These are phyloP conservation scores for Hygrocybe punicea DNA, from an alignment of 768 basidiomycete species.

Conservation along the genomic window DNA sequence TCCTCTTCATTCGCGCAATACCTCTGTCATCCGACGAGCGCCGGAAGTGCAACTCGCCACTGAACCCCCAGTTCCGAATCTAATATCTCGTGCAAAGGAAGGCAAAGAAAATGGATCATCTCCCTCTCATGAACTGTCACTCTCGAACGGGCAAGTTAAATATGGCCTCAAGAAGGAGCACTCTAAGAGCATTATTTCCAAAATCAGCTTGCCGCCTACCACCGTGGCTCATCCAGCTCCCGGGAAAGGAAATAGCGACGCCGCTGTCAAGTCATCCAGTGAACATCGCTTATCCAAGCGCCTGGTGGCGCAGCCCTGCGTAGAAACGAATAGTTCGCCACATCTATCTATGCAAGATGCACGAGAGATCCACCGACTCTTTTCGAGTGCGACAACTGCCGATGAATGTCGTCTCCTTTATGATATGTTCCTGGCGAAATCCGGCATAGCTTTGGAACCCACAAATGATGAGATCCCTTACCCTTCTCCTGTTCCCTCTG, in stretches of 20 bases:
- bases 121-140: neutral
- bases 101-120: neutral
- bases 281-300: neutral
- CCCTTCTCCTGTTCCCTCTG: constrained; percentile 36
- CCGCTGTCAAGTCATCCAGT: neutral
- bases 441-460: constrained; percentile 41
- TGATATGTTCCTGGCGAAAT: constrained; percentile 73
- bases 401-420: constrained; percentile 84
- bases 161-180: neutral
- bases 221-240: no score
- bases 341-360: constrained; percentile 46
- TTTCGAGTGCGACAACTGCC: constrained; percentile 65
- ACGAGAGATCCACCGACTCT: constrained; percentile 62
- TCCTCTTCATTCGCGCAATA: constrained; percentile 24
- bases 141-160: neutral
- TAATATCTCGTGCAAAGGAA: neutral
- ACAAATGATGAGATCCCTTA: constrained; percentile 31
- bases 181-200: neutral
- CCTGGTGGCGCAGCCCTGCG: neutral
- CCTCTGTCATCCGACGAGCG: constrained; percentile 28
- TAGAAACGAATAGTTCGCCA: constrained; percentile 13
- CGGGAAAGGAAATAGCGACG: neutral
- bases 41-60: constrained; percentile 18
- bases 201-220: neutral
- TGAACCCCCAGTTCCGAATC: constrained; percentile 2